Conservation (phyloP, 2,329 filamentous ascomycete genomes). For the Neurospora sp. region DNA sequence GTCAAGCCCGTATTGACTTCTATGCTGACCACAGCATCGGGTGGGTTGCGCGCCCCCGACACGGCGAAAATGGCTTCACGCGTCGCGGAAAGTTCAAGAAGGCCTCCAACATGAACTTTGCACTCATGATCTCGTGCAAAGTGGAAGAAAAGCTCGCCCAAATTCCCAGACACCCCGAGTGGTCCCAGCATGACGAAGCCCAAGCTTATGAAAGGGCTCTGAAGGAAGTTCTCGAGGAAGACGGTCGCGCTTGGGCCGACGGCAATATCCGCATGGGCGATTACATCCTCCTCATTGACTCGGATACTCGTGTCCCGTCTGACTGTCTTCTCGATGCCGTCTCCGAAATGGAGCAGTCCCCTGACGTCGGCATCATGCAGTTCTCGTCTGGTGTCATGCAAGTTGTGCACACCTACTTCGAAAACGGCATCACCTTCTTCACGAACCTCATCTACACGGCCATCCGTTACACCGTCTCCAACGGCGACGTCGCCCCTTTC, state of each 20-base stretch:
- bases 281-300: slow-evolving; percentile 71
- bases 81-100: slow-evolving; percentile 60
- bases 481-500: slow-evolving; percentile 68
- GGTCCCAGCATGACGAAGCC: slow-evolving; percentile 60
- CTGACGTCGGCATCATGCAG: slow-evolving; percentile 70
- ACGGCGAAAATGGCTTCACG: slow-evolving; percentile 52
- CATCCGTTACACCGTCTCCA: slow-evolving; percentile 67
- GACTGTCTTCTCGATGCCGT: slow-evolving; percentile 73
- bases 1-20: slow-evolving; percentile 54
- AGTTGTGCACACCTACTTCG: slow-evolving; percentile 63
- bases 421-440: slow-evolving; percentile 62
- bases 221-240: slow-evolving; percentile 54
- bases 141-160: slow-evolving; percentile 57
- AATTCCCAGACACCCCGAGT: slow-evolving; percentile 47
- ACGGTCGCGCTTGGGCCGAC: slow-evolving; percentile 67
- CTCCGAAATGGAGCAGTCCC: slow-evolving; percentile 72
- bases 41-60: slow-evolving; percentile 56
- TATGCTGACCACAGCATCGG: slow-evolving; percentile 61
- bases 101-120: slow-evolving; percentile 66
- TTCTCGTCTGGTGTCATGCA: slow-evolving; percentile 73
- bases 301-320: slow-evolving; percentile 65
- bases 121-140: slow-evolving; percentile 55
- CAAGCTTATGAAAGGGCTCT: slow-evolving; percentile 56
- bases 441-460: slow-evolving; percentile 67
- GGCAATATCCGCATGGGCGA: slow-evolving; percentile 81